Percentiles rank a stretch among this genome's conserved stretches.
These are phyloP conservation scores for Fusarium sp. DNA, from an alignment of 2,329 filamentous ascomycete species.

Conservation along the genomic window DNA sequence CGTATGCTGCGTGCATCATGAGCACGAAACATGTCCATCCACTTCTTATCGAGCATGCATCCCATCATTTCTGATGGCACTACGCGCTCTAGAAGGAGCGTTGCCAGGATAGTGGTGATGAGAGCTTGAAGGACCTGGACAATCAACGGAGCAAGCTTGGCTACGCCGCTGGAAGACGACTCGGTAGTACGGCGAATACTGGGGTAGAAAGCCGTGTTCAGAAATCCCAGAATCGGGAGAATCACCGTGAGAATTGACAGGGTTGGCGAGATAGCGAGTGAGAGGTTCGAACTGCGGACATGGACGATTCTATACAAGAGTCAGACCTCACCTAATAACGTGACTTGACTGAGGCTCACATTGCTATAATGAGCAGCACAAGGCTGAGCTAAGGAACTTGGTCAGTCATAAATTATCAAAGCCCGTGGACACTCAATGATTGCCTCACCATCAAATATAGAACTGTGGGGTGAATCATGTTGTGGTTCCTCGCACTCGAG, in stretches of 20 bases:
- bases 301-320: slow-evolving; percentile 49
- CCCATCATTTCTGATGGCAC: slow-evolving; percentile 46
- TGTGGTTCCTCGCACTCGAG: neutral
- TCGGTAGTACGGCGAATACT: slow-evolving; percentile 42
- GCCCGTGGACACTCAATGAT: neutral
- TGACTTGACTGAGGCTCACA: slow-evolving; percentile 33
- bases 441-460: slow-evolving; percentile 45
- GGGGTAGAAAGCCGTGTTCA: slow-evolving; percentile 50
- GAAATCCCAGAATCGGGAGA: slow-evolving; percentile 52
- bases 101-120: slow-evolving; percentile 55
- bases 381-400: slow-evolving; percentile 38
- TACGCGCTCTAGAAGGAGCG: slow-evolving; percentile 51
- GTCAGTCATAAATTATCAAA: neutral
- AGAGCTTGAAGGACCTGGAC: slow-evolving; percentile 56
- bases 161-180: slow-evolving; percentile 30
- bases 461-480: slow-evolving; percentile 43
- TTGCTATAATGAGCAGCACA: slow-evolving; percentile 45
- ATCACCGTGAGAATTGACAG: slow-evolving; percentile 51
- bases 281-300: slow-evolving; percentile 50
- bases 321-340: neutral
- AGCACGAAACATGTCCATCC: slow-evolving; percentile 61
- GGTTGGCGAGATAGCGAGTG: slow-evolving; percentile 51
- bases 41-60: slow-evolving; percentile 66
- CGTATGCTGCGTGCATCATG: slow-evolving; percentile 63
- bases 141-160: slow-evolving; percentile 44